Evolutionary conservation across 306 rosid genomes (phyloP).

Genomic region (Quercus bicolor): DNA sequence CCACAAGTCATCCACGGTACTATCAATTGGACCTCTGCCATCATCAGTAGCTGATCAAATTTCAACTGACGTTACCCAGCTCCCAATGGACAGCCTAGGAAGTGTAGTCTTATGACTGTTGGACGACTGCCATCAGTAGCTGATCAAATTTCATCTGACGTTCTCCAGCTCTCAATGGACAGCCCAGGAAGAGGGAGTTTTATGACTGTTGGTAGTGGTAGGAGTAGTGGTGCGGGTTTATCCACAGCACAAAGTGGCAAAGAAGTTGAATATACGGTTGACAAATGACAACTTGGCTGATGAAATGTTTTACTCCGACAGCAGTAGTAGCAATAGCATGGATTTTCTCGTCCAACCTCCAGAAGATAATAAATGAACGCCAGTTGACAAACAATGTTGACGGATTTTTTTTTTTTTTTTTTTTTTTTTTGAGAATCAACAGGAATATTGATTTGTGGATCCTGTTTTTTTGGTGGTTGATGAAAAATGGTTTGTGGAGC

Average conservation of each 20-base stretch:
- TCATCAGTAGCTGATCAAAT: too few relatives aligned
- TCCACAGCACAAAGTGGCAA: slow-evolving; percentile 24
- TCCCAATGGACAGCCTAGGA: slow-evolving; percentile 23
- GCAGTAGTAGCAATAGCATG: too few relatives aligned
- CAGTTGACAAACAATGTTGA: slow-evolving; percentile 32
- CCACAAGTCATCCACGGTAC: slow-evolving; percentile 65
- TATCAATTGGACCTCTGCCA: slow-evolving; percentile 13
- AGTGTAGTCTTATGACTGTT: too few relatives aligned
- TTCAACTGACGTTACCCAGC: neutral
- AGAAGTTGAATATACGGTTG: neutral
- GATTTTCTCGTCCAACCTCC: neutral
- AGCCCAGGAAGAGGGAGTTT: too few relatives aligned
- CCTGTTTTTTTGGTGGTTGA: neutral
- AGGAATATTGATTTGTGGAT: neutral
- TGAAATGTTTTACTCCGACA: too few relatives aligned
- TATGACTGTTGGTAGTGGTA: neutral
- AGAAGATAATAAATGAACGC: slow-evolving; percentile 20
- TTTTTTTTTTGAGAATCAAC: too few relatives aligned
- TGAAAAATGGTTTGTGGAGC: too few relatives aligned
- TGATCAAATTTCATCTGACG: too few relatives aligned
- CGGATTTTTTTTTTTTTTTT: too few relatives aligned
- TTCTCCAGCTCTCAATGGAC: too few relatives aligned
- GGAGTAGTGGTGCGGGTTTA: slow-evolving; percentile 12
- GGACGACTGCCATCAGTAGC: too few relatives aligned
- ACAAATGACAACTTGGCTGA: too few relatives aligned